These are phyloP conservation scores for Yamadazyma dushanensis DNA, from an alignment of 1,139 yeast genomes.

Conservation along the genomic window DNA sequence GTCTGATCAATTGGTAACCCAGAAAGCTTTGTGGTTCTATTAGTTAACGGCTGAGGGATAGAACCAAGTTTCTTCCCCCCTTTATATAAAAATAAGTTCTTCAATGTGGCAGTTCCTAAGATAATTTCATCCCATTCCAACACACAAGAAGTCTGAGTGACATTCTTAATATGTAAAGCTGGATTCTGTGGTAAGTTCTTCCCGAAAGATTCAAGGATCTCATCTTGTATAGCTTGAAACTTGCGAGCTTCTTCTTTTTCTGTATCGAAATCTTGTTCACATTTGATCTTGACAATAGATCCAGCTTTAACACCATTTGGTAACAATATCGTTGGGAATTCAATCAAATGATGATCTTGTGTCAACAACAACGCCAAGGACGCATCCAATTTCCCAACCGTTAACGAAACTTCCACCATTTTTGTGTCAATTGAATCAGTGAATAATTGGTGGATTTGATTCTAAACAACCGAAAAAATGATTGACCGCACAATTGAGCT, in stretches of 20 bases:
- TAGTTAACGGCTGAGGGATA: conserved; percentile 80
- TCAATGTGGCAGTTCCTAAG: conserved; percentile 80
- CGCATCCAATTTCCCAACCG: conserved; percentile 95
- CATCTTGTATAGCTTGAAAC: conserved; percentile 70
- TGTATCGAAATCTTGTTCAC: conserved; percentile 75
- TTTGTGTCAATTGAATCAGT: not conserved
- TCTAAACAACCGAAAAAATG: conserved; percentile 1
- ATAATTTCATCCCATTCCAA: conserved; percentile 90
- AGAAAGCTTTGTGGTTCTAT: conserved; percentile 82
- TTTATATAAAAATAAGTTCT: conserved; percentile 75
- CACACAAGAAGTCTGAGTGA: conserved; percentile 93
- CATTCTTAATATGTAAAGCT: conserved; percentile 65
- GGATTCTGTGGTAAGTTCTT: conserved; percentile 73
- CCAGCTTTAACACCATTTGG: conserved; percentile 95
- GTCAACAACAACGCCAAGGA: conserved; percentile 89
- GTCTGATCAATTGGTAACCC: conserved; percentile 87
- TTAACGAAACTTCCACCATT: conserved; percentile 88
- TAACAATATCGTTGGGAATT: conserved; percentile 87
- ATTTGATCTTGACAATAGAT: conserved; percentile 82
- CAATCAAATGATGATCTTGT: conserved; percentile 90
- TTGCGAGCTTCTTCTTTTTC: conserved; percentile 60
- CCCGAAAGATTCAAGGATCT: conserved; percentile 74
- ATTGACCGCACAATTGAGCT: not conserved
- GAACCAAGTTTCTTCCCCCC: conserved; percentile 79
- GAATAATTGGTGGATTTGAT: conserved; percentile 2